A percentile compares a stretch with the other conserved stretches of the same genome.
Evolutionary conservation across 164 flowering plant genomes (phyloP).

Genomic region (Piper betle): DNA sequence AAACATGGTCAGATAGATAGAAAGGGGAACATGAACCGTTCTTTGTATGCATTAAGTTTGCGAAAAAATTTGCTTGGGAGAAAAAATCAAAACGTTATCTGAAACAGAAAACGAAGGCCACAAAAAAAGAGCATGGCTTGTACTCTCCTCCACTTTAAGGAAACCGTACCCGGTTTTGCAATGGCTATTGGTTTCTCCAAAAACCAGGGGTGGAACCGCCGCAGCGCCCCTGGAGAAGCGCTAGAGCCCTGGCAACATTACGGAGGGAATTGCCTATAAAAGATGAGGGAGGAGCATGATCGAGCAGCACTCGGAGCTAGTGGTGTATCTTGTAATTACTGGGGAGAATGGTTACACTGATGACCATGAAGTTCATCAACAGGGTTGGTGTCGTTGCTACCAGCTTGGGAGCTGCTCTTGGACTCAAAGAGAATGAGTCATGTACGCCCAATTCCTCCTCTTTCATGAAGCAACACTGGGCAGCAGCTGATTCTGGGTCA

Average conservation of each 20-base stretch:
- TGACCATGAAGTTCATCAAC: conserved; percentile 18
- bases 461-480: background rate
- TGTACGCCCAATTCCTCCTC: background rate
- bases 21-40: too few relatives aligned
- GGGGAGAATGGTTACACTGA: conserved; percentile 59
- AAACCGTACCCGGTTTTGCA: background rate
- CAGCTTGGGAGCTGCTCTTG: conserved; percentile 12
- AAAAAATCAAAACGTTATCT: background rate
- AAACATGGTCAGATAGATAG: too few relatives aligned
- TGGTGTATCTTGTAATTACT: conserved; percentile 8
- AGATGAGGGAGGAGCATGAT: background rate
- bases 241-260: background rate
- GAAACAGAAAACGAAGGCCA: background rate
- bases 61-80: background rate
- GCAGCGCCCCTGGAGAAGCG: background rate
- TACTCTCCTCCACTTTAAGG: background rate
- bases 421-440: conserved; percentile 9
- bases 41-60: too few relatives aligned
- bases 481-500: background rate
- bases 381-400: conserved; percentile 10
- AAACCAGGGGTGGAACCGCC: background rate
- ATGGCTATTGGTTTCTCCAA: background rate
- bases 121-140: background rate
- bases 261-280: background rate
- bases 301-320: background rate